Percentiles rank a stretch among this genome's conserved stretches.
These are phyloP conservation scores for Cynanchum wilfordii DNA, from an alignment of 257 asterid species.

Conservation along the genomic window DNA sequence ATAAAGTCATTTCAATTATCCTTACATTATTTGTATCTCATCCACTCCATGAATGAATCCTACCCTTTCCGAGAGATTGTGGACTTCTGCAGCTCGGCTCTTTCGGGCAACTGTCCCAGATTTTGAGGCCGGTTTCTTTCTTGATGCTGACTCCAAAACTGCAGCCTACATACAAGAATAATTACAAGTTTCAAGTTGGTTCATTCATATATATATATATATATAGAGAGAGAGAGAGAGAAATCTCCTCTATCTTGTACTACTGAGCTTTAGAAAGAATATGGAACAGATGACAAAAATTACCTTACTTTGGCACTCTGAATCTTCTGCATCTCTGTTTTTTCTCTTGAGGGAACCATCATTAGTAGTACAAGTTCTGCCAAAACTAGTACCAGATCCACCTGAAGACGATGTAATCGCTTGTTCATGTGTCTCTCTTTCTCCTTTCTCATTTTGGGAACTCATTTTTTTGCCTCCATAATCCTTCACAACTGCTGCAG, in stretches of 20 bases:
- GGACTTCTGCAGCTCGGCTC: conserved; percentile 84
- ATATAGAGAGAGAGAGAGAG: not conserved
- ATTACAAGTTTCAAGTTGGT: not conserved
- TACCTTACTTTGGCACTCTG: conserved; percentile 72
- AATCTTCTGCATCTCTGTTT: conserved; percentile 51
- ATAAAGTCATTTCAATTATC: not conserved
- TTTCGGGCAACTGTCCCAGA: conserved; percentile 44
- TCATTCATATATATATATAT: not conserved
- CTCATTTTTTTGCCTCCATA: conserved; percentile 26
- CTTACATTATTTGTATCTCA: not conserved
- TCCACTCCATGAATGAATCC: not conserved
- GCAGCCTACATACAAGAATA: conserved; percentile 36
- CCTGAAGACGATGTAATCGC: conserved; percentile 57
- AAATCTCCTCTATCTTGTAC: not conserved
- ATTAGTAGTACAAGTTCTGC: conserved; percentile 42
- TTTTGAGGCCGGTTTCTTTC: conserved; percentile 49
- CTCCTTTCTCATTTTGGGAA: conserved; percentile 33
- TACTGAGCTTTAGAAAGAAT: not conserved
- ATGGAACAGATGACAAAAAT: not conserved
- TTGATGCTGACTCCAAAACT: conserved; percentile 53
- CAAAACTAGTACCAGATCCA: conserved; percentile 58
- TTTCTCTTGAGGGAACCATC: conserved; percentile 50
- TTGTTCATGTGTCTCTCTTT: conserved; percentile 35
- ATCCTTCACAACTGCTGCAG: conserved; percentile 26
- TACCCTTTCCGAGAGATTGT: conserved; percentile 89